Conservation (phyloP, 225 moss, liverwort and hornwort species). For the Pleurozium schreberi region DNA sequence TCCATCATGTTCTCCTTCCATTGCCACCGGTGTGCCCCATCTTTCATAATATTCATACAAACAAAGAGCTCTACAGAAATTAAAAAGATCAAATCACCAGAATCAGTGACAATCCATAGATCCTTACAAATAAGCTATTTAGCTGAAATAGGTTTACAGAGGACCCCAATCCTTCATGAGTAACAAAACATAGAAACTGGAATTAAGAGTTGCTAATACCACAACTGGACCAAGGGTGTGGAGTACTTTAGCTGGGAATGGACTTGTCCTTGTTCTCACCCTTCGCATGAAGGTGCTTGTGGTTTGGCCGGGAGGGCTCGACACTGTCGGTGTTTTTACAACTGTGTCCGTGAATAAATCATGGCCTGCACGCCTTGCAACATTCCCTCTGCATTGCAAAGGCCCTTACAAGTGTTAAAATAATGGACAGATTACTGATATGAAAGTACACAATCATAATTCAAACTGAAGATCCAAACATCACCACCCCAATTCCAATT, state of each 20-base stretch:
- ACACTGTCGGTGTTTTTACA: constrained; percentile 13
- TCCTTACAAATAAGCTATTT: not conserved
- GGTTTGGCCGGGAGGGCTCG: constrained; percentile 4
- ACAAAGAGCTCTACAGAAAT: constrained; percentile 12
- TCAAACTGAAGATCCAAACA: not conserved
- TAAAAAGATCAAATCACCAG: not conserved
- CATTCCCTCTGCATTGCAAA: constrained; percentile 33
- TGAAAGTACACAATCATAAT: not conserved
- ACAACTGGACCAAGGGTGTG: constrained; percentile 45
- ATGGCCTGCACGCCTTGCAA: constrained; percentile 41
- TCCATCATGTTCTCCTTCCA: too few relatives aligned
- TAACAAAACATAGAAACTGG: constrained; percentile 63
- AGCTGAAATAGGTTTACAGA: constrained; percentile 10
- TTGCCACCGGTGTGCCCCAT: too few relatives aligned
- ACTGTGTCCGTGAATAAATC: constrained; percentile 16
- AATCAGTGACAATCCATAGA: not conserved
- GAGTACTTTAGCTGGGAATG: constrained; percentile 28
- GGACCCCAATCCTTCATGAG: constrained; percentile 86
- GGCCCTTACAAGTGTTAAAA: not conserved
- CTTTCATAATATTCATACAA: not conserved
- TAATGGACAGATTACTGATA: not conserved
- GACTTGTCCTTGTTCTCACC: constrained; percentile 31
- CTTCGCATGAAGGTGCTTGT: constrained; percentile 22
- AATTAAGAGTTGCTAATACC: constrained; percentile 38
- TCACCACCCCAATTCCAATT: not conserved